phyloP scores from a whole-genome alignment of 805 yeast species.

The Lachancea meyersii region DNA sequence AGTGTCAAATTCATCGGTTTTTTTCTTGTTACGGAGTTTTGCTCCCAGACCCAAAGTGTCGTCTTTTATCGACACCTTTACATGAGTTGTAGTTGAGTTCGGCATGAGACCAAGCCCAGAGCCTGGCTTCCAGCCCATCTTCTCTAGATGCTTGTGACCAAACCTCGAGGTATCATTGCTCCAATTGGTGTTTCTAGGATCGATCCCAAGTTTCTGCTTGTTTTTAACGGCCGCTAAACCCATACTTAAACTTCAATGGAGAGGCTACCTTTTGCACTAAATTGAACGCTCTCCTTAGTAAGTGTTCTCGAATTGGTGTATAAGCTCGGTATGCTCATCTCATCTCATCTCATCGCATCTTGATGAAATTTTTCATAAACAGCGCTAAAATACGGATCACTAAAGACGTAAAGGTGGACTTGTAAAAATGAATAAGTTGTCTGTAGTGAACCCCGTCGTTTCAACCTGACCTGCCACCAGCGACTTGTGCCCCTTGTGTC shows the following conservation, averaged over 20 bases:
- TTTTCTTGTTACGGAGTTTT: slow-evolving; percentile 50
- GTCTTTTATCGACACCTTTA: slow-evolving; percentile 73
- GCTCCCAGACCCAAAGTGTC: slow-evolving; percentile 90
- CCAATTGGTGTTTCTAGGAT: slow-evolving; percentile 94
- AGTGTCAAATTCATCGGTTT: slow-evolving; percentile 63
- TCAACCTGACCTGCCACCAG: too few relatives aligned
- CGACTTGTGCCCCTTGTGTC: too few relatives aligned
- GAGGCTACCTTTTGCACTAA: not conserved
- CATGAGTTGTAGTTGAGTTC: slow-evolving; percentile 70
- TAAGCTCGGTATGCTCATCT: slow-evolving; percentile 1
- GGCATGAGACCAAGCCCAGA: slow-evolving; percentile 70
- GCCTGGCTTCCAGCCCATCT: slow-evolving; percentile 91
- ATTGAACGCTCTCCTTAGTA: not conserved
- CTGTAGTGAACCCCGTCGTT: too few relatives aligned
- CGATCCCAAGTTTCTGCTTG: slow-evolving; percentile 81
- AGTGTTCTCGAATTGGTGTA: not conserved
- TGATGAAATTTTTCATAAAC: slow-evolving; percentile 6
- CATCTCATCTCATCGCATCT: slow-evolving; percentile 13
- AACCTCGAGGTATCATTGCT: slow-evolving; percentile 76
- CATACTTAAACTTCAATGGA: slow-evolving; percentile 37
- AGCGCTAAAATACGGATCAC: not conserved
- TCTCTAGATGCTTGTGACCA: slow-evolving; percentile 79
- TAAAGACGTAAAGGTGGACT: not conserved
- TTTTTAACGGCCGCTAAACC: slow-evolving; percentile 76
- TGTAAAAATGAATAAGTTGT: too few relatives aligned